Evolutionary conservation across 768 basidiomycete genomes (phyloP), one percentile per base, ranked within the genome.

Genomic region (Leccinum longicurvipes): DNA sequence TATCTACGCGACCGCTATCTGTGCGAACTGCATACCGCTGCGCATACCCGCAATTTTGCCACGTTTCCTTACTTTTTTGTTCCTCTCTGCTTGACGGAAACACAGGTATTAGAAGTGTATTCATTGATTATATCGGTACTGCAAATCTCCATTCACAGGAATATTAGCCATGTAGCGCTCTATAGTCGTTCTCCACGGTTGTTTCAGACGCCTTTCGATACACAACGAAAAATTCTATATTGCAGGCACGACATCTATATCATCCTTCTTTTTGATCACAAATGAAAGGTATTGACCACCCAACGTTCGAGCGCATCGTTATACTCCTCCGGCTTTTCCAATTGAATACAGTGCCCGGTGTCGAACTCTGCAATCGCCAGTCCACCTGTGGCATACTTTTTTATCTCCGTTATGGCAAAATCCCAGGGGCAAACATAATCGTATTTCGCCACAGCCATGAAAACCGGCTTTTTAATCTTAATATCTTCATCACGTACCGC

Each of bases 301-400:
- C 76, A 77, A n/a, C 54, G 59, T 28, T 68, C 56, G 32, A 77
- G 68, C n/a, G 65, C 69, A 6, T 58, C 54, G 45, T 76, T 79
- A 29, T 77, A 60, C 39, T 67, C 64, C 21, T 72, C 69, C 0
- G 72, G 63, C 25, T 60, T 64, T 49, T 73, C 72, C 58, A 78
- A 51, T 4, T 67, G 67, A 9, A 67, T 59, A 73, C 75, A 79
- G 52, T 79, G 78, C 2, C 72, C 73, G 3, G 67, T 60, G 29
- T 76, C 71, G 27, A 74, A 72, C 50, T 72, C 72, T 51, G 57
- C 65, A 8, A 69, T 55, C 10, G 71, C 72, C 45, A 69, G 47
- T 27, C 65, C 61, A 44, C 65, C 67, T 32, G 57, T 57, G 8
- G 70, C 67, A 54, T 67, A 64, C 52, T 68, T 60, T 54, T 67